These are phyloP conservation scores for Thozetella sp. DNA, from an alignment of 495 filamentous ascomycete genomes.

Conservation along the genomic window DNA sequence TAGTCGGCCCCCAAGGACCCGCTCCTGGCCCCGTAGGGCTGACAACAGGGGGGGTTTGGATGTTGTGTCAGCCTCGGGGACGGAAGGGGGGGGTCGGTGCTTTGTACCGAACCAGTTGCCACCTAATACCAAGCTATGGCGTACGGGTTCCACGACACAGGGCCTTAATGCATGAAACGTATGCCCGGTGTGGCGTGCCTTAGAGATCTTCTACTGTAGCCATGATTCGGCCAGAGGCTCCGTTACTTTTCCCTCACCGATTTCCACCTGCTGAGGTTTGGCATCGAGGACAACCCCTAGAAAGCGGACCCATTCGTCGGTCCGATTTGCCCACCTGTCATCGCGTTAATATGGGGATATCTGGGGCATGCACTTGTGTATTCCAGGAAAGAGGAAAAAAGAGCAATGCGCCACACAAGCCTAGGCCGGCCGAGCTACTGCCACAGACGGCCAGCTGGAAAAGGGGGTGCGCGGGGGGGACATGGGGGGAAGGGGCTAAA, in stretches of 20 bases:
- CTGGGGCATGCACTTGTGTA: background rate
- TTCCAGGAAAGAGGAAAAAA: background rate
- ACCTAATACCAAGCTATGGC: background rate
- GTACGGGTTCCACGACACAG: background rate
- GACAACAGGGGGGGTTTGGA: background rate
- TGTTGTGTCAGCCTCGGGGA: background rate
- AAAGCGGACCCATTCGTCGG: conserved; percentile 3
- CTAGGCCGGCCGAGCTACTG: background rate
- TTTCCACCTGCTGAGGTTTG: background rate
- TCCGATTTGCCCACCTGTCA: conserved; percentile 5
- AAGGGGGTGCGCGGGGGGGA: background rate
- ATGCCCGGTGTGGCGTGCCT: too few relatives aligned
- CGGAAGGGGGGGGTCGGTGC: too few relatives aligned
- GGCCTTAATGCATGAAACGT: background rate
- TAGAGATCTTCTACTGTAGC: conserved; percentile 7
- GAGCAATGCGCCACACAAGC: background rate
- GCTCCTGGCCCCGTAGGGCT: background rate
- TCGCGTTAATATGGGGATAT: background rate
- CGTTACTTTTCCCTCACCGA: background rate
- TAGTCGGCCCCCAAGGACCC: background rate
- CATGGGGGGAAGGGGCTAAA: background rate
- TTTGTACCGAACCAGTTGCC: background rate
- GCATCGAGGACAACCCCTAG: background rate
- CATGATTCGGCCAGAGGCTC: conserved; percentile 1
- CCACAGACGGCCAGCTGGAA: background rate